These are phyloP conservation scores for Thalassiosira profunda DNA, from an alignment of 108 stramenopile species.

Conservation along the genomic window DNA sequence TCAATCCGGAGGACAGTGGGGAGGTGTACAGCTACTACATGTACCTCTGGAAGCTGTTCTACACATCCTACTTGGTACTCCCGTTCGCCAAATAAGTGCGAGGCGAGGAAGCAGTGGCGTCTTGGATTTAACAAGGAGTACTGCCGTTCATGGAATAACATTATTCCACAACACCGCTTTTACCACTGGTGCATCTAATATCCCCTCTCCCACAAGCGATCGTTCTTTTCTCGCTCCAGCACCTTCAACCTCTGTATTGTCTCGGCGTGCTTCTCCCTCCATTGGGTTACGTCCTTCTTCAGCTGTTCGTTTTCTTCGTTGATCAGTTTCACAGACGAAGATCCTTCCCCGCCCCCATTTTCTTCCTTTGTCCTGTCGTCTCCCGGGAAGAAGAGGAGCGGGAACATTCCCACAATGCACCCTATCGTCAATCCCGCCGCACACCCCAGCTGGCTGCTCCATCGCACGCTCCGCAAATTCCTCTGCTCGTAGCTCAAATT, in stretches of 20 bases:
- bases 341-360: neutral
- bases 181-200: too few relatives aligned
- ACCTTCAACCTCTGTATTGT: neutral
- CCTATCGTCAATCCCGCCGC: constrained; percentile 92
- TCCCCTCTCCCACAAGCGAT: constrained; percentile 4
- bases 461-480: constrained; percentile 67
- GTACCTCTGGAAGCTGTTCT: constrained; percentile 93
- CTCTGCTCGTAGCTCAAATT: constrained; percentile 82
- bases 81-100: constrained; percentile 68
- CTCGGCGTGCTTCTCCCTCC: constrained; percentile 11
- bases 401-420: constrained; percentile 97
- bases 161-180: too few relatives aligned
- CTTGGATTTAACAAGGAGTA: too few relatives aligned
- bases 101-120: too few relatives aligned
- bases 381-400: constrained; percentile 74
- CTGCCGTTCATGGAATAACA: too few relatives aligned
- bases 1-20: constrained; percentile 72
- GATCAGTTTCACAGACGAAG: neutral
- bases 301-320: constrained; percentile 56
- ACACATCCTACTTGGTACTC: constrained; percentile 78
- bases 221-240: constrained; percentile 12
- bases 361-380: constrained; percentile 14
- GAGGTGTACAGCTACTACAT: constrained; percentile 90
- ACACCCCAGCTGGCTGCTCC: constrained; percentile 79
- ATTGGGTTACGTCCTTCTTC: constrained; percentile 25